phyloP scores from a whole-genome alignment of 116 monocot species.

The Zostera marina region DNA sequence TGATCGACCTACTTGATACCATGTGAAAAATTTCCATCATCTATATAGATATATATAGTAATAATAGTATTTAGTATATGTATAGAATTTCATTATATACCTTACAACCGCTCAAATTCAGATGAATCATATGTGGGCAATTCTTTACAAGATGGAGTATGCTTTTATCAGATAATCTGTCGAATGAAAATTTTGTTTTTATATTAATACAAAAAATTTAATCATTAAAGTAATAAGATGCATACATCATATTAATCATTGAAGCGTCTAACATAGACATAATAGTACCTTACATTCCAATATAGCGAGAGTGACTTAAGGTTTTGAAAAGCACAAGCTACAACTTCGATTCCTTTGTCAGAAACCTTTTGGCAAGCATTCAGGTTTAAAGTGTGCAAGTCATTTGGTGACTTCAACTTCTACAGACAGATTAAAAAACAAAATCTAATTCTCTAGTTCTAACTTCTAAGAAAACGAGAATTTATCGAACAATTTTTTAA shows the following conservation, averaged over 20 bases:
- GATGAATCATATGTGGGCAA: slow-evolving; percentile 38
- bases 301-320: slow-evolving; percentile 56
- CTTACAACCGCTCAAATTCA: slow-evolving; percentile 97
- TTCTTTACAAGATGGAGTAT: slow-evolving; percentile 39
- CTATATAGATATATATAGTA: too few species aligned
- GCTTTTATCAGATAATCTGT: slow-evolving; percentile 57
- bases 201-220: slow-evolving; percentile 1
- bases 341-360: slow-evolving; percentile 72
- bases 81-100: slow-evolving; percentile 15
- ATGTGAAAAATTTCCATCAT: too few species aligned
- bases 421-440: slow-evolving; percentile 6
- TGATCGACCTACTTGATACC: too few species aligned
- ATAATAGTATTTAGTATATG: too few species aligned
- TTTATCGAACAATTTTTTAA: too few species aligned
- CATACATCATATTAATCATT: background rate
- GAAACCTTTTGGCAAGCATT: slow-evolving; percentile 91
- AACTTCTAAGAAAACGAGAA: background rate
- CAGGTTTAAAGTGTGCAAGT: slow-evolving; percentile 55
- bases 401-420: slow-evolving; percentile 27
- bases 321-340: slow-evolving; percentile 48
- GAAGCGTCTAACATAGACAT: background rate
- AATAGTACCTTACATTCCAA: slow-evolving; percentile 78
- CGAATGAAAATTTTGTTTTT: background rate
- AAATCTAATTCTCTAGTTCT: background rate
- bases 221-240: background rate